Evolutionary conservation across 2,329 filamentous ascomycete genomes (phyloP).

Genomic region (Trichoderma sp.): DNA sequence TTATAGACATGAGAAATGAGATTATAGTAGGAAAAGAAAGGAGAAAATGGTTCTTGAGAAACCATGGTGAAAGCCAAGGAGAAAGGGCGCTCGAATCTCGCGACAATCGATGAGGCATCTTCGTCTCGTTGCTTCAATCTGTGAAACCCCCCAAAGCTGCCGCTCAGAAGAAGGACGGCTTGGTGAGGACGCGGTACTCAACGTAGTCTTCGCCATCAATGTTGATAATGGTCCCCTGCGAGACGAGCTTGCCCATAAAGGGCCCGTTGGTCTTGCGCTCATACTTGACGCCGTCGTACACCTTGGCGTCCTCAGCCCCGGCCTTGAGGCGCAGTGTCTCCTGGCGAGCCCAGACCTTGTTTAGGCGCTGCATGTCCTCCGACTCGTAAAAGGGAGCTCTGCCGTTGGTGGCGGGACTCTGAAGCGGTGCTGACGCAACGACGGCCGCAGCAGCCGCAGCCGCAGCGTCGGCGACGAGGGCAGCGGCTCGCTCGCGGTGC

Average conservation of each 20-base stretch:
- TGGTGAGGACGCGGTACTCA: constrained; percentile 66
- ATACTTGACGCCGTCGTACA: constrained; percentile 63
- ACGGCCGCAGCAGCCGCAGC: constrained; percentile 37
- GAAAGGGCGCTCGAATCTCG: not conserved
- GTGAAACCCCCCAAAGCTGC: not conserved
- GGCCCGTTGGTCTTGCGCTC: constrained; percentile 63
- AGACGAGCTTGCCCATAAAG: constrained; percentile 65
- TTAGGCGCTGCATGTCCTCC: constrained; percentile 54
- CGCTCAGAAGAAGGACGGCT: constrained; percentile 60
- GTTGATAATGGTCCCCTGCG: constrained; percentile 61
- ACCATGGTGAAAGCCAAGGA: not conserved
- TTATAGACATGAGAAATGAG: not conserved
- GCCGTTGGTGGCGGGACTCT: constrained; percentile 34
- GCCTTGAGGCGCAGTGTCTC: constrained; percentile 51
- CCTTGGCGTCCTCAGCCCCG: constrained; percentile 56
- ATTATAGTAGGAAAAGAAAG: not conserved
- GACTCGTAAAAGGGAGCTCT: constrained; percentile 49
- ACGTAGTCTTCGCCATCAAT: constrained; percentile 70
- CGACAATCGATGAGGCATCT: not conserved
- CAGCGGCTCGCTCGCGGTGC: constrained; percentile 45
- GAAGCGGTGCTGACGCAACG: constrained; percentile 29
- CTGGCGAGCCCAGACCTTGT: constrained; percentile 59
- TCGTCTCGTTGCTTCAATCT: not conserved
- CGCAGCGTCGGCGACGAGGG: constrained; percentile 39
- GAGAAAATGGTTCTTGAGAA: not conserved